phyloP scores from a whole-genome alignment of 371 early-diverging fungal genomes.

The Mortierella sp. region DNA sequence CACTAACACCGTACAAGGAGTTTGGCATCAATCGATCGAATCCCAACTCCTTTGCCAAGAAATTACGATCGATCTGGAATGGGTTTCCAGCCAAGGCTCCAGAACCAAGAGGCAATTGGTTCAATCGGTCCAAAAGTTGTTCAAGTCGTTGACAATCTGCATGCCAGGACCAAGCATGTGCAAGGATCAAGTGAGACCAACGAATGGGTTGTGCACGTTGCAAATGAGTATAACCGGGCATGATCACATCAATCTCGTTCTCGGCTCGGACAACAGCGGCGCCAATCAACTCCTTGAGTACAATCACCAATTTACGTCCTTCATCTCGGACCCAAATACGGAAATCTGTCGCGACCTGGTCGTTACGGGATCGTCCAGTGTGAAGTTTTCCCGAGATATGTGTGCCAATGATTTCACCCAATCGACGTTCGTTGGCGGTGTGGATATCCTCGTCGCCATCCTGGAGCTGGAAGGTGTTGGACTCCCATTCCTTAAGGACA shows the following conservation, averaged over 20 bases:
- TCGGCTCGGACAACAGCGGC: constrained; percentile 84
- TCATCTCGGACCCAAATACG: constrained; percentile 94
- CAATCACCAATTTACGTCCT: constrained; percentile 67
- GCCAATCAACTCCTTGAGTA: constrained; percentile 81
- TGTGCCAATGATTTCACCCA: constrained; percentile 92
- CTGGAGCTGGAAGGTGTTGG: constrained; percentile 78
- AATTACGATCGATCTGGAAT: constrained; percentile 93
- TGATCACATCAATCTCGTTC: constrained; percentile 88
- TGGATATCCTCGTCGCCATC: constrained; percentile 97
- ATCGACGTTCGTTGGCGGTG: constrained; percentile 96
- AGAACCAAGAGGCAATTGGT: constrained; percentile 90
- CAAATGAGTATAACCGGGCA: constrained; percentile 98
- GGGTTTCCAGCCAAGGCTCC: constrained; percentile 99
- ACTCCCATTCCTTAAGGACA: constrained; percentile 89
- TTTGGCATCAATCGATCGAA: constrained; percentile 89
- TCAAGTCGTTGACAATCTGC: constrained; percentile 88
- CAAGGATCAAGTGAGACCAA: constrained; percentile 92
- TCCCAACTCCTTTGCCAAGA: constrained; percentile 88
- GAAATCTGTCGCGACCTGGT: constrained; percentile 99
- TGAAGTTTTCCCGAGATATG: constrained; percentile 94
- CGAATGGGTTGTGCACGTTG: constrained; percentile 99
- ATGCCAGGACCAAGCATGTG: constrained; percentile 91
- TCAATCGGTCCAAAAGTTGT: constrained; percentile 84
- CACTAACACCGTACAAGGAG: constrained; percentile 91
- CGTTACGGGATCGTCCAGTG: constrained; percentile 95